phyloP scores from a whole-genome alignment of 2,329 filamentous ascomycete species.

The Cladosporium austrohemisphaericum region DNA sequence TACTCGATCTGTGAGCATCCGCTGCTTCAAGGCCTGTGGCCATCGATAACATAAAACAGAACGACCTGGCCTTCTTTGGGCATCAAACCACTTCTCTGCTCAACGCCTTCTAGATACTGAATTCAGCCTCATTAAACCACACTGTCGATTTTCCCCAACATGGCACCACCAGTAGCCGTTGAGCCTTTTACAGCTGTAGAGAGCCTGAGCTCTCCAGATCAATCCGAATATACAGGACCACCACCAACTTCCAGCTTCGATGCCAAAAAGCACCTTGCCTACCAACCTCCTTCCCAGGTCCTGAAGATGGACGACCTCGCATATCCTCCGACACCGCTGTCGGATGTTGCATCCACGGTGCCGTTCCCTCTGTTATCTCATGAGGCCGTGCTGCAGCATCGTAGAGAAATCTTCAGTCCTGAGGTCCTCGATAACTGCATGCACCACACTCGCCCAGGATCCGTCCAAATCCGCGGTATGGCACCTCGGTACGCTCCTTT shows the following conservation, averaged over 20 bases:
- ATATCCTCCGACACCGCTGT: not conserved
- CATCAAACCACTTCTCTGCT: too few species aligned
- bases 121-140: not conserved
- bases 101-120: too few species aligned
- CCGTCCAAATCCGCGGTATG: not conserved
- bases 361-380: not conserved
- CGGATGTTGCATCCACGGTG: not conserved
- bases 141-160: not conserved
- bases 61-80: too few species aligned
- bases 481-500: constrained; percentile 56
- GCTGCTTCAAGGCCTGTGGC: too few species aligned
- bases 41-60: too few species aligned
- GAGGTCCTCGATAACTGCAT: not conserved
- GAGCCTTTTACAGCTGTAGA: not conserved
- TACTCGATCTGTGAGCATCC: too few species aligned
- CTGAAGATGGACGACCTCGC: not conserved
- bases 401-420: not conserved
- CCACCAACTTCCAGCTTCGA: not conserved
- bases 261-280: not conserved
- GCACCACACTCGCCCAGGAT: not conserved
- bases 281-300: not conserved
- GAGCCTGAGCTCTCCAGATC: not conserved
- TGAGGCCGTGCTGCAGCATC: not conserved
- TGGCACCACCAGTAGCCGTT: not conserved
- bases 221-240: not conserved